Conservation (phyloP, 495 filamentous ascomycete genomes). For the Rhypophila decipiens region DNA sequence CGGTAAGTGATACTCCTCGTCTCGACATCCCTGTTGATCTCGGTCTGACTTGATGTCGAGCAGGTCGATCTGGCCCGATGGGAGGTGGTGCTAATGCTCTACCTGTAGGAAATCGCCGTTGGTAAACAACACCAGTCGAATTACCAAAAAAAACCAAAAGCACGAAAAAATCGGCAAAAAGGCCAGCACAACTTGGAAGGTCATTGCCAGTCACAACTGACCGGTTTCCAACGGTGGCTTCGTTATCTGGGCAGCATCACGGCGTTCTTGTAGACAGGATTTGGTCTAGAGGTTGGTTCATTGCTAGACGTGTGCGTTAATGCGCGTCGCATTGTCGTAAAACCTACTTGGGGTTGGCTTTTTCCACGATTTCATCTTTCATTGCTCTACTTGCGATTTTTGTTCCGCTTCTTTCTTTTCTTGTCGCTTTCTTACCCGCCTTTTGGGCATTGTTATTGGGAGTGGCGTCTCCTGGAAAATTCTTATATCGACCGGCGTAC, state of each 20-base stretch:
- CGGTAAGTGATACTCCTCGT: constrained; percentile 4
- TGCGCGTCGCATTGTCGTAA: not conserved
- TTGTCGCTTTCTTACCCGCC: not conserved
- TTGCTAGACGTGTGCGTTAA: constrained; percentile 5
- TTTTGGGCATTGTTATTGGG: not conserved
- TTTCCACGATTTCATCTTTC: too few species aligned
- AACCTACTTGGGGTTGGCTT: not conserved
- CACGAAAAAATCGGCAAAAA: not conserved
- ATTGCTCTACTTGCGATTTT: too few species aligned
- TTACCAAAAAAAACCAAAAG: not conserved
- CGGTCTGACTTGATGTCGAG: not conserved
- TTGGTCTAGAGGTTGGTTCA: constrained; percentile 22
- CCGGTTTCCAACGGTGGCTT: constrained; percentile 3
- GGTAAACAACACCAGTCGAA: constrained; percentile 21
- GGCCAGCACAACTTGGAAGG: not conserved
- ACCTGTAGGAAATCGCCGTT: constrained; percentile 42
- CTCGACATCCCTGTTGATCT: not conserved
- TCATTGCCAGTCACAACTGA: constrained; percentile 1
- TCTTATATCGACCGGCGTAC: too few species aligned
- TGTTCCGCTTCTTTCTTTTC: too few species aligned
- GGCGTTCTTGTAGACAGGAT: constrained; percentile 19
- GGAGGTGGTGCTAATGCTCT: constrained; percentile 37
- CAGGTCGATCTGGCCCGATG: constrained; percentile 24
- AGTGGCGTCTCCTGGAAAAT: too few species aligned
- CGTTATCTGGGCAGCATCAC: constrained; percentile 9